Percentiles rank a stretch among this genome's conserved stretches.
phyloP scores from a whole-genome alignment of 2,329 filamentous ascomycete species.

The Spiromastix sp. region DNA sequence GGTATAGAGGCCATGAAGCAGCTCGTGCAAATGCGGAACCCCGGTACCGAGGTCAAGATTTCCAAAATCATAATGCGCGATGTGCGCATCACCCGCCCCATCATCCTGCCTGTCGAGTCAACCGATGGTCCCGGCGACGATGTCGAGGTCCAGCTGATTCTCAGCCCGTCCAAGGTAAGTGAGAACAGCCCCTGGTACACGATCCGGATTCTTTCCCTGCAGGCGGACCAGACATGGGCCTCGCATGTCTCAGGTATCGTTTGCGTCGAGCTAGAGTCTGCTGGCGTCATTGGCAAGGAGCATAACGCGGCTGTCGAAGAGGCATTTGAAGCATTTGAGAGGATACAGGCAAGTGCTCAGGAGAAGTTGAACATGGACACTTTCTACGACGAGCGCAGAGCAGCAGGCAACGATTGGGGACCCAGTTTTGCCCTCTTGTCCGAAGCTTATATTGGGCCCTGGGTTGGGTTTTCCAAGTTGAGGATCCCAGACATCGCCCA shows the following conservation, averaged over 20 bases:
- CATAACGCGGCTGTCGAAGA: constrained; percentile 2
- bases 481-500: not conserved
- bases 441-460: not conserved
- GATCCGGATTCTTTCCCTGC: constrained; percentile 2
- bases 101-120: constrained; percentile 2
- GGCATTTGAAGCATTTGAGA: constrained; percentile 1
- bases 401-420: constrained; percentile 1
- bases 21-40: not conserved
- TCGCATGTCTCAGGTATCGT: constrained; percentile 2
- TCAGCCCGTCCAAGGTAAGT: constrained; percentile 1
- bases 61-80: constrained; percentile 1
- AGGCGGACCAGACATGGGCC: not conserved
- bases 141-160: constrained; percentile 3
- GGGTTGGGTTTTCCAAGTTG: not conserved
- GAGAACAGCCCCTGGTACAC: constrained; percentile 1
- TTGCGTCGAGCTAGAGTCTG: constrained; percentile 1
- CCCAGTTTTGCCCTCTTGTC: not conserved
- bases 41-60: not conserved
- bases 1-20: constrained; percentile 10
- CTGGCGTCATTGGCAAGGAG: not conserved
- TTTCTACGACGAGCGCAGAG: constrained; percentile 1
- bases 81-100: constrained; percentile 1
- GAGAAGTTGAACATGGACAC: not conserved
- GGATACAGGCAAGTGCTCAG: not conserved
- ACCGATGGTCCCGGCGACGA: constrained; percentile 1